Evolutionary conservation across 306 rosid genomes (phyloP).

Genomic region (Dalbergia oliveri): DNA sequence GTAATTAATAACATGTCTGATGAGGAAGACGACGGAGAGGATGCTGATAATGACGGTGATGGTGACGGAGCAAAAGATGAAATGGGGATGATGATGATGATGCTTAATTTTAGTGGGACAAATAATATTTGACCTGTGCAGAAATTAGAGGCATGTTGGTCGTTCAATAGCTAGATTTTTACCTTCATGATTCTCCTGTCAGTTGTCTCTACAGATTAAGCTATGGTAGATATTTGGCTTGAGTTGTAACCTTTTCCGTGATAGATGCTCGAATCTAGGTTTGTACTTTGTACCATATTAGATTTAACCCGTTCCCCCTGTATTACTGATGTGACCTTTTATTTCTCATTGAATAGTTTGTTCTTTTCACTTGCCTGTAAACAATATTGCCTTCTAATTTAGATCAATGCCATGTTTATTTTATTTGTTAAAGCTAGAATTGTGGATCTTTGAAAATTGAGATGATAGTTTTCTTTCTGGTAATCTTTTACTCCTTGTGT

Average conservation of each 20-base stretch:
- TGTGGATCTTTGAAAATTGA: constrained; percentile 6
- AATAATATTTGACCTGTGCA: constrained; percentile 48
- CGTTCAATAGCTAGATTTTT: constrained; percentile 48
- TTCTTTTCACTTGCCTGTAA: constrained; percentile 42
- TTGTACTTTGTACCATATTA: constrained; percentile 77
- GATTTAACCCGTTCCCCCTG: constrained; percentile 56
- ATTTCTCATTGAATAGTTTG: constrained; percentile 45
- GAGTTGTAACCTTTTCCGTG: constrained; percentile 50
- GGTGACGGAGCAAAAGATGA: constrained; percentile 60
- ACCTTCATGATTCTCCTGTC: constrained; percentile 52
- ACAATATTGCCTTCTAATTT: constrained; percentile 49
- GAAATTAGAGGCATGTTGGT: constrained; percentile 49
- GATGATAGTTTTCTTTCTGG: neutral
- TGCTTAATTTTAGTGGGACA: constrained; percentile 45
- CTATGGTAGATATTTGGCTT: constrained; percentile 57
- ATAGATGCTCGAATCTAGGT: constrained; percentile 58
- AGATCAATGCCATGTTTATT: constrained; percentile 48
- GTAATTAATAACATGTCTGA: constrained; percentile 96
- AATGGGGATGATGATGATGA: constrained; percentile 52
- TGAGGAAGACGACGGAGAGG: constrained; percentile 86
- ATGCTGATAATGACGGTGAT: constrained; percentile 64
- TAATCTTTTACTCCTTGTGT: neutral
- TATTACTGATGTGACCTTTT: constrained; percentile 57
- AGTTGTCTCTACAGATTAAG: constrained; percentile 49
- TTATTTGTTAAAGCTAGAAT: constrained; percentile 25